phyloP scores from a whole-genome alignment of 148 eudicot genomes.

The Silene conica region DNA sequence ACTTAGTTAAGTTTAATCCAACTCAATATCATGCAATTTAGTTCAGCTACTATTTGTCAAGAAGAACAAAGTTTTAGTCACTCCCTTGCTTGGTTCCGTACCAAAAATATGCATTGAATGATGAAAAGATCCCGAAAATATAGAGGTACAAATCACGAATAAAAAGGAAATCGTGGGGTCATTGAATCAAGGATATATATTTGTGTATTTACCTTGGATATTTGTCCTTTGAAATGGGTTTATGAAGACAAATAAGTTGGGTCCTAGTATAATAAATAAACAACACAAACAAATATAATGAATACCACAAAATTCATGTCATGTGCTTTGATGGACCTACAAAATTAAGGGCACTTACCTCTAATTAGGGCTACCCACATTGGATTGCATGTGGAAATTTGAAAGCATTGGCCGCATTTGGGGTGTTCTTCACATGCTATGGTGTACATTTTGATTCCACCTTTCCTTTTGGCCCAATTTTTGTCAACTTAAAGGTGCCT shows the following conservation, averaged over 20 bases:
- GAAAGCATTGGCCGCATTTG: constrained; percentile 27
- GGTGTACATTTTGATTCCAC: constrained; percentile 7
- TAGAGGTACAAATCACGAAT: constrained; percentile 17
- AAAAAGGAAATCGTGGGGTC: not conserved
- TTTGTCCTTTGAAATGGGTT: constrained; percentile 1
- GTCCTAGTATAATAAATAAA: constrained; percentile 1
- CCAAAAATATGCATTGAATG: constrained; percentile 14
- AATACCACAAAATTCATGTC: constrained; percentile 13
- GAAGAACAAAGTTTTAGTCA: too few species aligned
- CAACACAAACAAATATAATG: not conserved
- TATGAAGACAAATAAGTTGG: constrained; percentile 16
- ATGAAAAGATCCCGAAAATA: constrained; percentile 2
- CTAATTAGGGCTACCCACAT: constrained; percentile 18
- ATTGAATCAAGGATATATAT: not conserved
- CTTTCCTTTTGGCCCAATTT: constrained; percentile 17
- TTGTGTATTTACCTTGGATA: not conserved
- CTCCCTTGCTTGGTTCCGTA: not conserved
- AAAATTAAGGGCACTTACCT: constrained; percentile 24
- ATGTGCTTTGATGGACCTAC: constrained; percentile 34
- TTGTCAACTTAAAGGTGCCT: constrained; percentile 23
- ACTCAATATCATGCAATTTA: too few species aligned
- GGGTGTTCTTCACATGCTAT: constrained; percentile 31
- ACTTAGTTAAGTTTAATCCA: too few species aligned
- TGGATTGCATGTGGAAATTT: constrained; percentile 24
- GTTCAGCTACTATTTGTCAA: too few species aligned